Base-by-base conservation (phyloP, 441 rosid genomes). In the Adansonia rubrostipa region DNA sequence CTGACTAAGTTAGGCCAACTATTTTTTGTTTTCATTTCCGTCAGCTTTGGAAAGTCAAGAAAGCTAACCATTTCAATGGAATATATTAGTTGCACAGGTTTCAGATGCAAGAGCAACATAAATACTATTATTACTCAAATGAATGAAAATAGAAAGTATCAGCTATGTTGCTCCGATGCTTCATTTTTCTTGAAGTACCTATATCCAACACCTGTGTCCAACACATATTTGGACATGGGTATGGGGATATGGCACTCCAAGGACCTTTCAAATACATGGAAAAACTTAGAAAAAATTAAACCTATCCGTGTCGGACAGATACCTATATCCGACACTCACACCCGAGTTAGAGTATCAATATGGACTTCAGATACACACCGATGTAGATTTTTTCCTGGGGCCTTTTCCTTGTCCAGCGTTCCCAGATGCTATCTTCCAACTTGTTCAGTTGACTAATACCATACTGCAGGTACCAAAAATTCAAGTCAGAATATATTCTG, bases 401-500 rank as follows among this genome's bases (percentile, higher is more conserved):
- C 84, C 80, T 89, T 82, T 85, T 91, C 78, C 74, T 86, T 63
- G 85, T 82, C 99, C 98, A 94, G 82, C 90, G 88, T 77, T 91
- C 91, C 90, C 89, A 90, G 75, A 96, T 91, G 93, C 94, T 92
- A 77, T 96, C 99, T 86, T 94, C 99, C 87, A 96, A 81, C 87
- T 91, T 96, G 82, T 88, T 92, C 79, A 94, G 89, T 83, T 96
- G 99, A 89, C 94, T 93, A 77, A 94, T 88, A 78, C 98, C 99
- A 84, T 93, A 94, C 99, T 96, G 94, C 78, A 44, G 78, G 78
- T 9, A 81, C 78, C 66, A 85, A 57, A 82, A 53, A 69, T 54
- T 64, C 68, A 68, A 63, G 71, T 77, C 33, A 78, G 79, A 54
- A 42, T n/a, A 44, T 24, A 68, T 22, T 50, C 72, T 11, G 36